These are phyloP conservation scores for Tolypocladium nubicola DNA, from an alignment of 2,329 filamentous ascomycete species.

Conservation along the genomic window DNA sequence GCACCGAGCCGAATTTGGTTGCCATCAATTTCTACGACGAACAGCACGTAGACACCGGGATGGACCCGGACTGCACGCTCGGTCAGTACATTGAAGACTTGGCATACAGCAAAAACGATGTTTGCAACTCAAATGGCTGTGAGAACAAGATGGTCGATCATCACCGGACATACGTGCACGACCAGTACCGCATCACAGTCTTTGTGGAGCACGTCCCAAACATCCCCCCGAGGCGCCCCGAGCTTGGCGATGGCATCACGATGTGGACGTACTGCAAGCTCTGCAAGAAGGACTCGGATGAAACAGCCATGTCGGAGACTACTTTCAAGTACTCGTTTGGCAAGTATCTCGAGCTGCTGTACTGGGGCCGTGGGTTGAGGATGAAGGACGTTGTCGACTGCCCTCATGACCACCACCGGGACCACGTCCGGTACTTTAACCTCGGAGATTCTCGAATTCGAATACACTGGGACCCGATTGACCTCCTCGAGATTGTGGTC, in stretches of 20 bases:
- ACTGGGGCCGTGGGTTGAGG: conserved; percentile 82
- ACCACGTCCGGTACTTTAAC: conserved; percentile 89
- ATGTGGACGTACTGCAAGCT: conserved; percentile 98
- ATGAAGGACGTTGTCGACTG: conserved; percentile 62
- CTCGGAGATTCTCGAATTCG: conserved; percentile 76
- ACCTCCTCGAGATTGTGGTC: conserved; percentile 88
- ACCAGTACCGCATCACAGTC: conserved; percentile 84
- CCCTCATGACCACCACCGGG: conserved; percentile 81
- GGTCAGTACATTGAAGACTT: conserved; percentile 93
- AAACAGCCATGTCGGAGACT: conserved; percentile 82
- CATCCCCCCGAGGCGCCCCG: conserved; percentile 25
- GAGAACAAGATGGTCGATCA: conserved; percentile 85
- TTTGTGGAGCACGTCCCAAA: conserved; percentile 59
- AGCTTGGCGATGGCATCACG: conserved; percentile 55
- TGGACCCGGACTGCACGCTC: conserved; percentile 82
- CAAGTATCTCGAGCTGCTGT: conserved; percentile 94
- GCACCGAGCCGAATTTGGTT: conserved; percentile 81
- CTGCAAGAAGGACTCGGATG: conserved; percentile 81
- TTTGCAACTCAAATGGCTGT: conserved; percentile 76
- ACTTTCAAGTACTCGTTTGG: conserved; percentile 98
- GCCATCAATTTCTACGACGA: conserved; percentile 92
- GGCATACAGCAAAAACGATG: conserved; percentile 62
- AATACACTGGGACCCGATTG: conserved; percentile 87
- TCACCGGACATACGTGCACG: conserved; percentile 93
- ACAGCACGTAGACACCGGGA: conserved; percentile 59